Percentiles rank a stretch among this genome's conserved stretches.
phyloP scores from a whole-genome alignment of 2,329 filamentous ascomycete species.

The Ceratocystis harringtonii region DNA sequence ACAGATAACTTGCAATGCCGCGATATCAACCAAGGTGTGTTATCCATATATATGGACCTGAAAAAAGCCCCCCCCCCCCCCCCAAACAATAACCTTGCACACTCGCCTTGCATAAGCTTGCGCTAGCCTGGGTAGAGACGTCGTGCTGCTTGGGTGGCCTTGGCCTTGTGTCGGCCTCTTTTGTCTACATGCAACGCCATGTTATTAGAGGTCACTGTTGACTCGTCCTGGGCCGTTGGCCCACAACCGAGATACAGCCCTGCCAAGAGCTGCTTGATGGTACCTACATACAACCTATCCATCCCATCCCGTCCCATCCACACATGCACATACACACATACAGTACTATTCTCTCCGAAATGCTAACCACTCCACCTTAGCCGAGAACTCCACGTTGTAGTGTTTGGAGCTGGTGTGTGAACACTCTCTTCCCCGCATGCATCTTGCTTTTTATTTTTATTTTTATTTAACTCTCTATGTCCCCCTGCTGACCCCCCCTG shows the following conservation, averaged over 20 bases:
- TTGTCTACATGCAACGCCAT: too few species aligned
- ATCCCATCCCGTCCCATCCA: not conserved
- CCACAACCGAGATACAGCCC: not conserved
- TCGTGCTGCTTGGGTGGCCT: not conserved
- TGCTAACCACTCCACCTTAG: slow-evolving; percentile 26
- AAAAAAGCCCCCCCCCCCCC: not conserved
- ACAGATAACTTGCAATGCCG: slow-evolving; percentile 10
- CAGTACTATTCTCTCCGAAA: not conserved
- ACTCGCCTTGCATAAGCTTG: not conserved
- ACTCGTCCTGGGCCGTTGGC: not conserved
- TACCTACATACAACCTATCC: not conserved
- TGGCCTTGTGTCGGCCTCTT: not conserved
- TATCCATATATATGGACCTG: not conserved
- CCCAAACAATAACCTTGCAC: not conserved
- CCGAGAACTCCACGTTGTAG: slow-evolving; percentile 70
- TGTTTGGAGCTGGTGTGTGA: slow-evolving; percentile 58
- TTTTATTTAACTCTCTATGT: not conserved
- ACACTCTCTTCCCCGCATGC: not conserved
- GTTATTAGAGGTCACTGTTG: not conserved
- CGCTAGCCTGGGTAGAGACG: too few species aligned
- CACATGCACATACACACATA: slow-evolving; percentile 1
- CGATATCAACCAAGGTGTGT: slow-evolving; percentile 19
- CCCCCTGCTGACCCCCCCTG: not conserved
- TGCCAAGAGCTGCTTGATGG: not conserved
- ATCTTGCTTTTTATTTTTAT: not conserved